These are phyloP conservation scores for Sphaerulina populicola DNA, from an alignment of 2,329 filamentous ascomycete species.

Conservation along the genomic window DNA sequence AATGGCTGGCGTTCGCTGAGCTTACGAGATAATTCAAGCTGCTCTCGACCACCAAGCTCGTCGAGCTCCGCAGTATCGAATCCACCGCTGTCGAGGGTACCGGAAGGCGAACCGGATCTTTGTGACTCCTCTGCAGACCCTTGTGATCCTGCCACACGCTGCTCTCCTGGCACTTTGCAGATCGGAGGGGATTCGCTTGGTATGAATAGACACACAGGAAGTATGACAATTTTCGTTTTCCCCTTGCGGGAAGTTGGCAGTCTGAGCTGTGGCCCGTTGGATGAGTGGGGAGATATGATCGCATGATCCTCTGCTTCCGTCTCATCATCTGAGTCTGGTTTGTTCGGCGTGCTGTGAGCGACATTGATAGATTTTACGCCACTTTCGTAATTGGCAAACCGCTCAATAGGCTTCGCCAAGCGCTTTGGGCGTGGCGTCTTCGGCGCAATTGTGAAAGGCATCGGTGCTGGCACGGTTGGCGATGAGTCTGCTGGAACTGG, in stretches of 20 bases:
- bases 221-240: neutral
- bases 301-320: neutral
- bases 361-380: neutral
- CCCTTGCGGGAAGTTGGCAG: neutral
- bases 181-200: neutral
- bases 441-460: neutral
- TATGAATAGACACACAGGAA: neutral
- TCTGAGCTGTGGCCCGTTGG: neutral
- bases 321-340: neutral
- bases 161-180: neutral
- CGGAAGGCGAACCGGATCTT: neutral
- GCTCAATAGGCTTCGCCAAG: neutral
- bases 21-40: constrained; percentile 19
- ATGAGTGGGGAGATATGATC: neutral
- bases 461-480: neutral
- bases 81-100: neutral
- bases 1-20: constrained; percentile 25
- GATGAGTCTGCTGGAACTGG: neutral
- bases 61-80: neutral
- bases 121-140: neutral
- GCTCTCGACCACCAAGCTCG: neutral
- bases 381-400: neutral
- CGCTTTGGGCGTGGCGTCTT: neutral
- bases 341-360: too few relatives aligned
- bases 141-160: neutral